Evolutionary conservation across 1,284 basidiomycete species (phyloP).

Genomic region (Rhodotorula sp.): DNA sequence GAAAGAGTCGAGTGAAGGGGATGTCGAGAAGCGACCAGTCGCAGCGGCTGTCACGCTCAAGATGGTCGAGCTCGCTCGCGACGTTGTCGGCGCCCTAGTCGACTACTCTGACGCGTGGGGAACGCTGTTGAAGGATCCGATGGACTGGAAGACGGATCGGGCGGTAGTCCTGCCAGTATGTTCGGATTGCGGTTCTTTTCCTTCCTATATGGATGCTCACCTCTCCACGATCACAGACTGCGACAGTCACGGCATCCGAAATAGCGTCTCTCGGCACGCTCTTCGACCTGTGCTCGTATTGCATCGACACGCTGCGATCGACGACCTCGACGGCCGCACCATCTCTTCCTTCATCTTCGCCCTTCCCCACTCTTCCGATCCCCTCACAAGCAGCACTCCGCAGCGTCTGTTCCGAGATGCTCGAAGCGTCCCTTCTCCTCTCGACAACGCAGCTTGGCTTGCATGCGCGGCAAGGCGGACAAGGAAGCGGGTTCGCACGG

Average conservation of each 20-base stretch:
- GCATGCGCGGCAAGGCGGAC: conserved; percentile 6
- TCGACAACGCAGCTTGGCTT: conserved; percentile 71
- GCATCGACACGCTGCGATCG: conserved; percentile 63
- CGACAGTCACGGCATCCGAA: conserved; percentile 73
- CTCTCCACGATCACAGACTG: conserved; percentile 12
- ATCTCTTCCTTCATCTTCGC: conserved; percentile 49
- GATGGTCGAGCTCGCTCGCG: conserved; percentile 66
- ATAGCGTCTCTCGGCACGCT: conserved; percentile 74
- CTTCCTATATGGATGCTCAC: too few relatives aligned
- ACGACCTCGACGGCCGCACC: conserved; percentile 59
- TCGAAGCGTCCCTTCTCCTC: conserved; percentile 72
- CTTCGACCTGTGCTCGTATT: conserved; percentile 69
- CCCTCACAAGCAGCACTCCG: conserved; percentile 19
- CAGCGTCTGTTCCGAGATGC: conserved; percentile 51
- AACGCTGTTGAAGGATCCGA: conserved; percentile 64
- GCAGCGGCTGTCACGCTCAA: conserved; percentile 67
- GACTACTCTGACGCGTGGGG: conserved; percentile 67
- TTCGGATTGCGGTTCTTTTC: conserved; percentile 41
- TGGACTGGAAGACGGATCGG: conserved; percentile 67
- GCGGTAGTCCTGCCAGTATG: conserved; percentile 71
- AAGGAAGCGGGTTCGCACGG: neutral
- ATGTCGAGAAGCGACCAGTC: conserved; percentile 66
- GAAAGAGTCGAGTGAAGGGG: conserved; percentile 61
- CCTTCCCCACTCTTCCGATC: conserved; percentile 45
- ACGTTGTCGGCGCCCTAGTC: conserved; percentile 67